Evolutionary conservation across 352 stramenopile species (phyloP).

Genomic region (Phytophthora kernoviae): DNA sequence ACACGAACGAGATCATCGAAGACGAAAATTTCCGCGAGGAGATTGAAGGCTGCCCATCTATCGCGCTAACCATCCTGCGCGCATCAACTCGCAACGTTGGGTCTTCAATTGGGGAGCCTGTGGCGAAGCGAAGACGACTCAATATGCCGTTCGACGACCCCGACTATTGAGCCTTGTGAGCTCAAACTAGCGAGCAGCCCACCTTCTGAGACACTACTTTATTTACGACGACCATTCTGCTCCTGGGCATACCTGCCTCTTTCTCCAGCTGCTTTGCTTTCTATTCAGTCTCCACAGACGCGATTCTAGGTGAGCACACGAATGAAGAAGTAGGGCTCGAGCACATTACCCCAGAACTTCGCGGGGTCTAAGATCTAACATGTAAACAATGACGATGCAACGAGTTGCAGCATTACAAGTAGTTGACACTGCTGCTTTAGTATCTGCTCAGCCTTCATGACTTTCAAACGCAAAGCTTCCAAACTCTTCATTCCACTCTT

Average conservation of each 20-base stretch:
- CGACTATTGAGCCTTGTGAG: conserved; percentile 53
- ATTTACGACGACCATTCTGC: conserved; percentile 42
- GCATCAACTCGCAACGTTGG: conserved; percentile 46
- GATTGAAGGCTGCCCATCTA: conserved; percentile 75
- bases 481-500: conserved; percentile 94
- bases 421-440: conserved; percentile 3
- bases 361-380: conserved; percentile 14
- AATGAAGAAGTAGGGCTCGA: conserved; percentile 7
- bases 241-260: conserved; percentile 4
- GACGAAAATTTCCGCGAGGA: conserved; percentile 85
- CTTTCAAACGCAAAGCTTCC: conserved; percentile 88
- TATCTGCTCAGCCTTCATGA: conserved; percentile 46
- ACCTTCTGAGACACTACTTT: conserved; percentile 23
- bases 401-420: conserved; percentile 1
- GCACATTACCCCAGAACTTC: conserved; percentile 6
- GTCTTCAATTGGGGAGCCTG: conserved; percentile 37
- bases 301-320: conserved; percentile 16
- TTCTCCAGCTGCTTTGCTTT: conserved; percentile 21
- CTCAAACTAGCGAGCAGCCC: conserved; percentile 4
- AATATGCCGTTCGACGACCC: conserved; percentile 85
- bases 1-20: conserved; percentile 81
- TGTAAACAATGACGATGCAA: conserved; percentile 32
- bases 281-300: conserved; percentile 2
- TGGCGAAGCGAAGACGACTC: conserved; percentile 72
- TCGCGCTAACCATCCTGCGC: conserved; percentile 80